These are phyloP conservation scores for Xylaria sp. DNA, from an alignment of 2,329 filamentous ascomycete genomes.

Conservation along the genomic window DNA sequence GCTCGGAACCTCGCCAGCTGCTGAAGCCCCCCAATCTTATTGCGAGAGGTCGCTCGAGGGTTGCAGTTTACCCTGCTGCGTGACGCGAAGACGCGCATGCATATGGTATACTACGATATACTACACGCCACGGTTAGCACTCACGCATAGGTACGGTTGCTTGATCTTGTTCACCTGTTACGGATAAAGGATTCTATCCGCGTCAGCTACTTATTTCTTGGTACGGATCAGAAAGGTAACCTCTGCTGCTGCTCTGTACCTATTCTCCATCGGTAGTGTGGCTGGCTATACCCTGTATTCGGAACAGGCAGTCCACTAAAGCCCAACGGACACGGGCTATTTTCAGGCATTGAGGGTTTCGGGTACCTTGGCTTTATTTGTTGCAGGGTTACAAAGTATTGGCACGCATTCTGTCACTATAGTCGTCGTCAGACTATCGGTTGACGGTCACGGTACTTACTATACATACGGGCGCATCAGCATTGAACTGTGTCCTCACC, in stretches of 20 bases:
- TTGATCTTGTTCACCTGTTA: slow-evolving; percentile 16
- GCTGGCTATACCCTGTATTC: slow-evolving; percentile 28
- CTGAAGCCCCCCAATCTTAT: slow-evolving; percentile 10
- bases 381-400: slow-evolving; percentile 38
- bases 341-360: slow-evolving; percentile 30
- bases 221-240: neutral
- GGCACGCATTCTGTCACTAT: slow-evolving; percentile 23
- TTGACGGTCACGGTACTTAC: slow-evolving; percentile 7
- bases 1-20: slow-evolving; percentile 13
- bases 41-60: slow-evolving; percentile 8
- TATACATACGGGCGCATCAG: slow-evolving; percentile 38
- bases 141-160: neutral
- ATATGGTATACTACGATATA: neutral
- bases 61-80: slow-evolving; percentile 8
- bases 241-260: neutral
- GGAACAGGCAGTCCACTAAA: slow-evolving; percentile 28
- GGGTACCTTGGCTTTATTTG: slow-evolving; percentile 27
- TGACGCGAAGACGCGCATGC: slow-evolving; percentile 28
- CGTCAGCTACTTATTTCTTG: slow-evolving; percentile 26
- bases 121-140: slow-evolving; percentile 15
- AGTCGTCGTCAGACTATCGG: slow-evolving; percentile 26
- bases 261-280: slow-evolving; percentile 24
- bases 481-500: slow-evolving; percentile 45
- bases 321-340: slow-evolving; percentile 29
- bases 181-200: slow-evolving; percentile 22